Conservation (phyloP, 805 yeast species). For the Wickerhamia fluorescens region DNA sequence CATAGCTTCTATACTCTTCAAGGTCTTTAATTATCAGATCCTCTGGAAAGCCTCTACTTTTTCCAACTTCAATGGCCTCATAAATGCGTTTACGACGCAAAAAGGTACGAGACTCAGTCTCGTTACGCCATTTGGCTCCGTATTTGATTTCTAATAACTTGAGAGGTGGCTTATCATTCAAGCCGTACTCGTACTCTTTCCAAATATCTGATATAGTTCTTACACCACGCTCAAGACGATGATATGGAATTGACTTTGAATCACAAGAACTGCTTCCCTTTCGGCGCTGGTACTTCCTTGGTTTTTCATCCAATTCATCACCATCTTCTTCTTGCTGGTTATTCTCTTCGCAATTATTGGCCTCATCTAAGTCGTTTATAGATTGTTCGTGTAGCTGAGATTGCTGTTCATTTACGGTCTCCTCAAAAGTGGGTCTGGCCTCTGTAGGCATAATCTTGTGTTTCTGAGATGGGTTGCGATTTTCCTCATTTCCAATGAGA, state of each 20-base stretch:
- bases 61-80: constrained; percentile 47
- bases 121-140: constrained; percentile 51
- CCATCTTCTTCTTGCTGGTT: too few species aligned
- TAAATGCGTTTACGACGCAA: constrained; percentile 47
- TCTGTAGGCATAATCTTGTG: too few species aligned
- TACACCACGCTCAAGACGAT: constrained; percentile 9
- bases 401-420: too few species aligned
- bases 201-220: constrained; percentile 36
- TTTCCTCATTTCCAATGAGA: constrained; percentile 4
- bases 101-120: constrained; percentile 47
- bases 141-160: constrained; percentile 41
- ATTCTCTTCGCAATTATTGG: too few species aligned
- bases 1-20: constrained; percentile 38
- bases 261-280: too few species aligned
- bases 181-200: constrained; percentile 49
- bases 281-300: too few species aligned
- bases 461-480: neutral
- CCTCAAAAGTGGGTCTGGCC: too few species aligned
- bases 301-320: too few species aligned
- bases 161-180: constrained; percentile 46
- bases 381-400: too few species aligned
- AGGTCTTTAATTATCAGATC: constrained; percentile 38
- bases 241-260: too few species aligned
- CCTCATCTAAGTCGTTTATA: too few species aligned
- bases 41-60: constrained; percentile 36